phyloP scores from a whole-genome alignment of 2,329 filamentous ascomycete species.

The Colletotrichum liaoningense region DNA sequence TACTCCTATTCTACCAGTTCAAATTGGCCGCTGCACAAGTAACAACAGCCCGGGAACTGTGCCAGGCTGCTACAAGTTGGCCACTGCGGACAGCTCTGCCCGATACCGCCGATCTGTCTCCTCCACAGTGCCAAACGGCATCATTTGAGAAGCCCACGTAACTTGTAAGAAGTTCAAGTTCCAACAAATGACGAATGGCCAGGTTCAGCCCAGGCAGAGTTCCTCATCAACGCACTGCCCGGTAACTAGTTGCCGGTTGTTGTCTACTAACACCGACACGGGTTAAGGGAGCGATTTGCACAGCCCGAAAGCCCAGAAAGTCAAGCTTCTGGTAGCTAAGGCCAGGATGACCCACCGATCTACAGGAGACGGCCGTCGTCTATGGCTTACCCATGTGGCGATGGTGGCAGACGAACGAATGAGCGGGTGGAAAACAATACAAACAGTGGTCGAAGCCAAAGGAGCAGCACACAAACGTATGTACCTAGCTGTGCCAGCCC shows the following conservation, averaged over 20 bases:
- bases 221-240: neutral
- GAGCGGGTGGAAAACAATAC: neutral
- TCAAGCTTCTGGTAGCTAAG: conserved; percentile 21
- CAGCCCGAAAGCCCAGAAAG: conserved; percentile 12
- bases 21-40: neutral
- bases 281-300: neutral
- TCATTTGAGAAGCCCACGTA: conserved; percentile 11
- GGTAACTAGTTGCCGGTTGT: neutral
- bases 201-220: conserved; percentile 4
- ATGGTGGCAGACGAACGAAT: conserved; percentile 17
- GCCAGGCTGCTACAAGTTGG: neutral
- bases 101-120: conserved; percentile 16
- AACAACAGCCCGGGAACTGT: neutral
- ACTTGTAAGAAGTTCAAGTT: neutral
- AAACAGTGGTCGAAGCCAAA: conserved; percentile 9
- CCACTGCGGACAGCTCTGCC: neutral
- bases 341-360: conserved; percentile 32
- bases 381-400: conserved; percentile 28
- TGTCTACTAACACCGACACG: conserved; percentile 1
- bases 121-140: conserved; percentile 7
- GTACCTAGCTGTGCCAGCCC: too few species aligned
- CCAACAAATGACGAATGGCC: neutral
- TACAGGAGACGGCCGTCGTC: conserved; percentile 25
- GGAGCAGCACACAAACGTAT: too few species aligned
- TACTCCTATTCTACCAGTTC: neutral